Percentiles rank a stretch among this genome's conserved stretches.
Evolutionary conservation across 228 moss, liverwort and hornwort species (phyloP).

Genomic region (Sphagnum magellanicum): DNA sequence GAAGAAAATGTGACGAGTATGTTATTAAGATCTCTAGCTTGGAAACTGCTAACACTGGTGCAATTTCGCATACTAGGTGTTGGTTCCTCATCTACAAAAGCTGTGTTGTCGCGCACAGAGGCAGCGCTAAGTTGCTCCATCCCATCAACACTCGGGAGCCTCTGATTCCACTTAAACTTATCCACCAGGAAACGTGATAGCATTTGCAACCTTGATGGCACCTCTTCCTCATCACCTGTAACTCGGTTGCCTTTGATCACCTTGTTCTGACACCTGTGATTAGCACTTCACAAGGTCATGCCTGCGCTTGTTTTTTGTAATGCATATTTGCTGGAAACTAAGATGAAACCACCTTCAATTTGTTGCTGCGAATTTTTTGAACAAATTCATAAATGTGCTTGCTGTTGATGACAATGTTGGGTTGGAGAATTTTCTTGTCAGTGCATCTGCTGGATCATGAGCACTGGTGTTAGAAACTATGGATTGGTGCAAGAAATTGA

Average conservation of each 20-base stretch:
- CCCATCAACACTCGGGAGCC: slow-evolving; percentile 18
- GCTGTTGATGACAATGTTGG: too few relatives aligned
- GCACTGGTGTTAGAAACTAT: not conserved
- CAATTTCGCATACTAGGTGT: slow-evolving; percentile 26
- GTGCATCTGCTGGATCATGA: too few relatives aligned
- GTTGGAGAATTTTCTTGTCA: too few relatives aligned
- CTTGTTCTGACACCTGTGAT: too few relatives aligned
- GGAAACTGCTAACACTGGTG: slow-evolving; percentile 16
- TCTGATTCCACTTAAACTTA: slow-evolving; percentile 18
- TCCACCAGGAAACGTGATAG: slow-evolving; percentile 29
- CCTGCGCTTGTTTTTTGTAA: too few relatives aligned
- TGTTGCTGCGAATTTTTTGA: not conserved
- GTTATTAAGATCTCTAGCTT: slow-evolving; percentile 19
- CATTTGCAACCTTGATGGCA: slow-evolving; percentile 21
- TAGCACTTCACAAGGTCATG: not conserved
- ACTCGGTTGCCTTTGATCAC: slow-evolving; percentile 3
- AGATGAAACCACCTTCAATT: too few relatives aligned
- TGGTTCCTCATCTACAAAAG: slow-evolving; percentile 48
- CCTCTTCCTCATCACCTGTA: slow-evolving; percentile 25
- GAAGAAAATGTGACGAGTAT: not conserved
- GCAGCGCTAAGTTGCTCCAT: slow-evolving; percentile 44
- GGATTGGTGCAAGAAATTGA: not conserved
- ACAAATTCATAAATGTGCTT: too few relatives aligned
- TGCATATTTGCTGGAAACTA: too few relatives aligned
- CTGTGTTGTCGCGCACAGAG: slow-evolving; percentile 47